Evolutionary conservation across 495 filamentous ascomycete species (phyloP).

Genomic region (Melanomma pulvis-pyrius): DNA sequence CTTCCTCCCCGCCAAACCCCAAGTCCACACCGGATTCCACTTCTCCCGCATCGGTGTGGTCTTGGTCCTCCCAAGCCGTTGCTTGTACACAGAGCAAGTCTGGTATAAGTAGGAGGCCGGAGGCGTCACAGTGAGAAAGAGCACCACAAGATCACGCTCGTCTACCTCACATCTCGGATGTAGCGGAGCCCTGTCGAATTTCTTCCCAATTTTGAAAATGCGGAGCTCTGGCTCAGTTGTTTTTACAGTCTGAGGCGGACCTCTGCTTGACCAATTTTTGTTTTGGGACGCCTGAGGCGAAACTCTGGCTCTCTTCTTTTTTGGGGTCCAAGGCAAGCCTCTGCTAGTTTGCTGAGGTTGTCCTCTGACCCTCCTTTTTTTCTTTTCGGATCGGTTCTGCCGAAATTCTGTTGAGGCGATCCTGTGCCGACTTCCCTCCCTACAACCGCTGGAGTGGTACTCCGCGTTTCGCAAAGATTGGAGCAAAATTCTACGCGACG

Average conservation of each 20-base stretch:
- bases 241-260: conserved; percentile 7
- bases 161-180: background rate
- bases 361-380: background rate
- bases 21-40: too few species aligned
- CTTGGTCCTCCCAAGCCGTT: too few species aligned
- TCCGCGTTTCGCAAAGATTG: too few species aligned
- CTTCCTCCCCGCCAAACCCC: background rate
- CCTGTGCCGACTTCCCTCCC: background rate
- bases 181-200: conserved; percentile 2
- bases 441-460: too few species aligned
- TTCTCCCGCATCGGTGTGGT: too few species aligned
- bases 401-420: background rate
- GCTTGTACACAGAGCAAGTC: background rate
- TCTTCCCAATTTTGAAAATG: background rate
- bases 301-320: conserved; percentile 14
- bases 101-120: background rate
- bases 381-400: background rate
- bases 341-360: background rate
- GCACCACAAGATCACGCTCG: background rate
- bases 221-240: conserved; percentile 23
- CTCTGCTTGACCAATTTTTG: conserved; percentile 11
- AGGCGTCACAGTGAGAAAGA: background rate
- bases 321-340: background rate
- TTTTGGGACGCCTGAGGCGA: background rate
- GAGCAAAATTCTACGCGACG: too few species aligned